Percentiles rank a stretch among this genome's conserved stretches.
These are phyloP conservation scores for Heliamphora pulchella DNA, from an alignment of 179 eudicot genomes.

Conservation along the genomic window DNA sequence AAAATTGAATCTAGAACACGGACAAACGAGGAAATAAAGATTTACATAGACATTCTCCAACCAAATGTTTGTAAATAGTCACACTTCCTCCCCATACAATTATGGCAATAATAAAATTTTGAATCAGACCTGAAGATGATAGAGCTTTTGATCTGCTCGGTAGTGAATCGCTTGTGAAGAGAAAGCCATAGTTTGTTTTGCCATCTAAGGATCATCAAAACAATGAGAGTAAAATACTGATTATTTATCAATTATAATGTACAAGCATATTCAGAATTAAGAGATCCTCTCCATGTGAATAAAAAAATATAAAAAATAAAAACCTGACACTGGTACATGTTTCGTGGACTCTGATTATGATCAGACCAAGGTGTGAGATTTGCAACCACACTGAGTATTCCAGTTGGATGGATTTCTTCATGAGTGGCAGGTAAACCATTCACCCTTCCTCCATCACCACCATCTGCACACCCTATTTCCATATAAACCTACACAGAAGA, in stretches of 20 bases:
- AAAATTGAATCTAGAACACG: background rate
- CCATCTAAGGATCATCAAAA: conserved; percentile 57
- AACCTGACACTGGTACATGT: conserved; percentile 99
- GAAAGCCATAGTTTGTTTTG: conserved; percentile 91
- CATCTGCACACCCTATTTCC: conserved; percentile 92
- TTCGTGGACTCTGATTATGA: conserved; percentile 98
- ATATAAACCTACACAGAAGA: conserved; percentile 52
- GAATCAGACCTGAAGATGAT: conserved; percentile 84
- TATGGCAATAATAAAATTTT: background rate
- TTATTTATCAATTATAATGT: background rate
- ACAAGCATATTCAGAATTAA: conserved; percentile 11
- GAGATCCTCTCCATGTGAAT: background rate
- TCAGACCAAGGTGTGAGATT: conserved; percentile 95
- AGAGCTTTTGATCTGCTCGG: conserved; percentile 87
- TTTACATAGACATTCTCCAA: background rate
- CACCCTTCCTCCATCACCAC: conserved; percentile 84
- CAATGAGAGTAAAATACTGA: conserved; percentile 7
- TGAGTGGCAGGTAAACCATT: conserved; percentile 68
- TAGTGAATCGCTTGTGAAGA: conserved; percentile 64
- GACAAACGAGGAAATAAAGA: background rate
- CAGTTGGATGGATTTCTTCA: conserved; percentile 91
- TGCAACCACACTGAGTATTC: conserved; percentile 78
- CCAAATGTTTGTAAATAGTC: background rate
- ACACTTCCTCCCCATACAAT: background rate
- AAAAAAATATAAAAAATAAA: conserved; percentile 12